phyloP scores from a whole-genome alignment of 495 filamentous ascomycete genomes.

The Trichoderma reesei region DNA sequence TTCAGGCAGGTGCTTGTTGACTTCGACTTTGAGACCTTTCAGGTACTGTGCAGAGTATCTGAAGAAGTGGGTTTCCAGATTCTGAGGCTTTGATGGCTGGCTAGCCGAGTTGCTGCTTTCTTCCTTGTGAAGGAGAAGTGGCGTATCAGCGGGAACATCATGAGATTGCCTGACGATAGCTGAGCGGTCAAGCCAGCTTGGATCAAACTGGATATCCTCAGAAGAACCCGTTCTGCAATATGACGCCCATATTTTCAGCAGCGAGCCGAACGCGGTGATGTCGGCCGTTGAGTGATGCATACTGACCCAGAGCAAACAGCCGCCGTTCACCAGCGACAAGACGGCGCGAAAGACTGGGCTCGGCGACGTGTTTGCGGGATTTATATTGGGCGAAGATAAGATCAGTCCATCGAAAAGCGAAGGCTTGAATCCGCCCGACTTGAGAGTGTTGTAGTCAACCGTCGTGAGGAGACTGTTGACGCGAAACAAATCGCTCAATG shows the following conservation, averaged over 20 bases:
- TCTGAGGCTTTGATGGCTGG: neutral
- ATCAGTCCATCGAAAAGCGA: conserved; percentile 13
- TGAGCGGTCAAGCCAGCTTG: conserved; percentile 17
- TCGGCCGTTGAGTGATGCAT: conserved; percentile 22
- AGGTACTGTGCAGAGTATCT: conserved; percentile 17
- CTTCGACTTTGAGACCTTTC: conserved; percentile 15
- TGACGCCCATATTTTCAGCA: conserved; percentile 23
- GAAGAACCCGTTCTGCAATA: conserved; percentile 17
- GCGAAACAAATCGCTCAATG: conserved; percentile 17
- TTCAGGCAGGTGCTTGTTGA: conserved; percentile 15
- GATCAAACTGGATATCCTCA: conserved; percentile 14
- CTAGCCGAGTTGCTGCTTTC: neutral
- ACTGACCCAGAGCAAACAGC: conserved; percentile 18
- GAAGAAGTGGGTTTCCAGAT: conserved; percentile 14
- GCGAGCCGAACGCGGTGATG: conserved; percentile 20
- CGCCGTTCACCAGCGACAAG: conserved; percentile 18
- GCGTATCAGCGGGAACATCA: neutral
- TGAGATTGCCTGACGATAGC: neutral
- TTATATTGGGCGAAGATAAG: conserved; percentile 16
- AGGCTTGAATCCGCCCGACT: conserved; percentile 17
- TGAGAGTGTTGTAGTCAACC: conserved; percentile 18
- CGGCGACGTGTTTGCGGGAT: conserved; percentile 15
- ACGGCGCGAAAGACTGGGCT: conserved; percentile 20
- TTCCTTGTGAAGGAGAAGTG: neutral
- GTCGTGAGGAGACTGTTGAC: conserved; percentile 14